Base-by-base conservation (phyloP, 2,329 filamentous ascomycete genomes). In the Alternaria ventricosa region DNA sequence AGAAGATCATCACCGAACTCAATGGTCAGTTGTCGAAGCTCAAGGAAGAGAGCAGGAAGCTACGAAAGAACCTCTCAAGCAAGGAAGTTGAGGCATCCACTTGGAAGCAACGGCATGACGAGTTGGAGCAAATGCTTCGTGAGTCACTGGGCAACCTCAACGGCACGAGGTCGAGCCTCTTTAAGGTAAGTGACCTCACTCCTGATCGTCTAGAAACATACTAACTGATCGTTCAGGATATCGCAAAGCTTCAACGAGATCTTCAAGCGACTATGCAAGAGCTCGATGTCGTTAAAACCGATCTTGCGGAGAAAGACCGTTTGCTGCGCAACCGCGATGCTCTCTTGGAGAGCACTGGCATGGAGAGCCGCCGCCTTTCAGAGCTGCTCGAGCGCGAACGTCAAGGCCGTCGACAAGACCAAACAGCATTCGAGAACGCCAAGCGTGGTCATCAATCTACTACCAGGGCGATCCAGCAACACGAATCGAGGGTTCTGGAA, bases 311-410 rank as follows among this genome's bases (percentile, higher is more conserved):
- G 77, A 97, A 96, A 79, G 94, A 98, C 67, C 90, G 91, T 57
- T 87, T 97, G 70, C 90, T 99, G 75, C 93, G 94, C 74, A 93
- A 95, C 78, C 92, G 95, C 13, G 96, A 98, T 76, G 87, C 89
- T 3, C 86, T 98, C 6, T 88, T 99, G 10, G 96, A 99, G 80
- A 93, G 90, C 25, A 92, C 96, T 74, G 93, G 91, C 3, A 87
- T 98, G 22, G 96, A 99, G 78, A 91, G 89, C 57, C 89, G 92
- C 63, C 94, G 94, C 72, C 84, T 98, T 11, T 89, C 90, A 1
- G 95, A 98, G 69, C 86, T 97, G 57, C 89, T 98, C 13, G 95
- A 98, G 55, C 96, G 96, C 73, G 96, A 99, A 81, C 89, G 94
- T 13, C 88, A 92, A 68, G 88, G 88, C 22, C 93, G 96, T 71